Percentiles rank a stretch among this genome's conserved stretches.
These are phyloP conservation scores for Withania somnifera DNA, from an alignment of 305 asterid genomes.

Conservation along the genomic window DNA sequence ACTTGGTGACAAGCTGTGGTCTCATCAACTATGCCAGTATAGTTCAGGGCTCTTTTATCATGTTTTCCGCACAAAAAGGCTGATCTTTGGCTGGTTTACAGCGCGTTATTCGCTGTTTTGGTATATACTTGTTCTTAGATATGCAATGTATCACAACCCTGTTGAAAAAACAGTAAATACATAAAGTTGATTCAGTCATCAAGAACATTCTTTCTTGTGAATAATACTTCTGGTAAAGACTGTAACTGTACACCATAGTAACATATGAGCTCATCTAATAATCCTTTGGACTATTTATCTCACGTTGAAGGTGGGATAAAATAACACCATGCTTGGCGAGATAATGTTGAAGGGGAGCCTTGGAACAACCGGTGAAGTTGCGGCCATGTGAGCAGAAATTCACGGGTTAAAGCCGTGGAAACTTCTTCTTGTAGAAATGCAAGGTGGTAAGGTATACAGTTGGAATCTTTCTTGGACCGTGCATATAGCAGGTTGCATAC, in stretches of 20 bases:
- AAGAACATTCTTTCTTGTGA: not conserved
- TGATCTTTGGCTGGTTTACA: slow-evolving; percentile 12
- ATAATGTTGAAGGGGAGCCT: too few relatives aligned
- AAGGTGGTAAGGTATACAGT: too few relatives aligned
- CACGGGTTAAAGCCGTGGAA: too few relatives aligned
- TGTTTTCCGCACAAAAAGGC: slow-evolving; percentile 81
- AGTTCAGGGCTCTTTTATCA: slow-evolving; percentile 65
- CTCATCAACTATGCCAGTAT: slow-evolving; percentile 54
- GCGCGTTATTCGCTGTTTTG: not conserved
- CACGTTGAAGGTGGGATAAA: not conserved
- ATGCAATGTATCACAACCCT: not conserved
- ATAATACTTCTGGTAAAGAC: not conserved
- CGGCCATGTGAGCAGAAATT: too few relatives aligned
- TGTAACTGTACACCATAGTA: not conserved
- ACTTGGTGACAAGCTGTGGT: slow-evolving; percentile 67
- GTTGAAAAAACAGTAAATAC: not conserved
- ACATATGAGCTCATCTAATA: not conserved
- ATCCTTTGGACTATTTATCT: not conserved
- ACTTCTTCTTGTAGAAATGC: too few relatives aligned
- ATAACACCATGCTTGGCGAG: not conserved
- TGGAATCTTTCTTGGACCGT: too few relatives aligned
- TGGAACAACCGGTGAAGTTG: too few relatives aligned
- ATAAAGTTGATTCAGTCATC: not conserved
- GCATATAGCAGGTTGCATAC: too few relatives aligned
- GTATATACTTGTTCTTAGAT: not conserved